Evolutionary conservation across 2,329 filamentous ascomycete species (phyloP).

Genomic region (Ophiosphaerella herpotricha): DNA sequence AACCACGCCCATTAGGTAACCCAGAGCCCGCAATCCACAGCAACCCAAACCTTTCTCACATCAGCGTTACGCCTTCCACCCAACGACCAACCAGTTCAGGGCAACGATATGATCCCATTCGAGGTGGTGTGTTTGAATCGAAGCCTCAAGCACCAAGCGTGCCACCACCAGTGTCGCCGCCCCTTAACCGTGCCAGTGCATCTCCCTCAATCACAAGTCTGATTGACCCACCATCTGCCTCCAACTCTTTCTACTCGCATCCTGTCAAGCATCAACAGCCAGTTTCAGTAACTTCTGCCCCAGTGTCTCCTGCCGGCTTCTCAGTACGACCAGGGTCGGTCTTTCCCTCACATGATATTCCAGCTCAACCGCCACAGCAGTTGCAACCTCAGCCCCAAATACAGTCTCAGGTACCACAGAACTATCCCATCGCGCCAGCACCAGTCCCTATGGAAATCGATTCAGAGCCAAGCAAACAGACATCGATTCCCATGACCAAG

Average conservation of each 20-base stretch:
- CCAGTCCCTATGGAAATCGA: slow-evolving; percentile 46
- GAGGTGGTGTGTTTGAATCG: slow-evolving; percentile 60
- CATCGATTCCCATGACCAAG: slow-evolving; percentile 40
- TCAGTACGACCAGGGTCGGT: slow-evolving; percentile 31
- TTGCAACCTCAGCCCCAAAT: slow-evolving; percentile 2
- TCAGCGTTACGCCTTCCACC: slow-evolving; percentile 54
- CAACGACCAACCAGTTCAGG: slow-evolving; percentile 67
- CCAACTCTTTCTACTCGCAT: slow-evolving; percentile 43
- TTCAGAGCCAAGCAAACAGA: slow-evolving; percentile 33
- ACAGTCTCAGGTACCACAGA: slow-evolving; percentile 10
- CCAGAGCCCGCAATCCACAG: slow-evolving; percentile 43
- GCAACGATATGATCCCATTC: slow-evolving; percentile 87
- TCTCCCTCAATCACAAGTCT: slow-evolving; percentile 92
- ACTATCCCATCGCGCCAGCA: slow-evolving; percentile 20
- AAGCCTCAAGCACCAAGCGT: slow-evolving; percentile 50
- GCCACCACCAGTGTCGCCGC: slow-evolving; percentile 54
- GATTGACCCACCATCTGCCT: slow-evolving; percentile 68
- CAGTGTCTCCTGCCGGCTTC: slow-evolving; percentile 45
- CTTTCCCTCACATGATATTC: slow-evolving; percentile 35
- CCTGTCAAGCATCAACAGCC: slow-evolving; percentile 41
- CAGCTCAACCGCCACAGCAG: slow-evolving; percentile 21
- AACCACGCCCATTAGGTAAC: slow-evolving; percentile 46
- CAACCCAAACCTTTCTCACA: slow-evolving; percentile 43
- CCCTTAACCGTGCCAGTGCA: slow-evolving; percentile 74
- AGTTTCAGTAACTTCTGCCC: slow-evolving; percentile 45